phyloP scores from a whole-genome alignment of 805 yeast species.

The Lipomyces yamadae region DNA sequence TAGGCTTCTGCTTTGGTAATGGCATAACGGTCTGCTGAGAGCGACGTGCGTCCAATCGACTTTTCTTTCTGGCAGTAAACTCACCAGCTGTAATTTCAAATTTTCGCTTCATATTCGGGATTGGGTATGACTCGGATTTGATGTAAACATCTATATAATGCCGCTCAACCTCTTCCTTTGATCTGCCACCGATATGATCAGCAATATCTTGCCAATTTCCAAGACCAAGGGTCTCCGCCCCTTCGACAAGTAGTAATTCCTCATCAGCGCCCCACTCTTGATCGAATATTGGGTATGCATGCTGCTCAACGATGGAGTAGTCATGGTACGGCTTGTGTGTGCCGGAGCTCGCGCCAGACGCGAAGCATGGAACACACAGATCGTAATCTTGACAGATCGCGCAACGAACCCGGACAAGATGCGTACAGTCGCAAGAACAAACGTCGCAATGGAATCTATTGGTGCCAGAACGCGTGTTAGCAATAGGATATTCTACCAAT shows the following conservation, averaged over 20 bases:
- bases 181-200: slow-evolving; percentile 90
- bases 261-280: slow-evolving; percentile 94
- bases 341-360: slow-evolving; percentile 78
- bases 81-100: slow-evolving; percentile 70
- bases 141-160: slow-evolving; percentile 80
- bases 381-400: slow-evolving; percentile 94
- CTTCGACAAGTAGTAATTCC: slow-evolving; percentile 84
- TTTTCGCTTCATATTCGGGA: slow-evolving; percentile 81
- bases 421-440: slow-evolving; percentile 94
- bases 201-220: slow-evolving; percentile 99
- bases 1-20: slow-evolving; percentile 81
- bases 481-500: neutral
- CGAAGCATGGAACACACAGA: slow-evolving; percentile 96
- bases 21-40: slow-evolving; percentile 68
- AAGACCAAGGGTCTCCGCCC: slow-evolving; percentile 85
- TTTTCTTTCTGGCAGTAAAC: slow-evolving; percentile 69
- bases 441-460: slow-evolving; percentile 85
- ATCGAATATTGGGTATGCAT: slow-evolving; percentile 88
- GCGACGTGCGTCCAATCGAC: slow-evolving; percentile 68
- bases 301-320: slow-evolving; percentile 89
- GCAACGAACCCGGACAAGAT: slow-evolving; percentile 86
- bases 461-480: neutral
- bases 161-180: slow-evolving; percentile 85
- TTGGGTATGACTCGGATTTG: slow-evolving; percentile 74
- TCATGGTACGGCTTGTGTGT: slow-evolving; percentile 94